Conservation (phyloP, 208 protist genomes). For the Leishmania mexicana region DNA sequence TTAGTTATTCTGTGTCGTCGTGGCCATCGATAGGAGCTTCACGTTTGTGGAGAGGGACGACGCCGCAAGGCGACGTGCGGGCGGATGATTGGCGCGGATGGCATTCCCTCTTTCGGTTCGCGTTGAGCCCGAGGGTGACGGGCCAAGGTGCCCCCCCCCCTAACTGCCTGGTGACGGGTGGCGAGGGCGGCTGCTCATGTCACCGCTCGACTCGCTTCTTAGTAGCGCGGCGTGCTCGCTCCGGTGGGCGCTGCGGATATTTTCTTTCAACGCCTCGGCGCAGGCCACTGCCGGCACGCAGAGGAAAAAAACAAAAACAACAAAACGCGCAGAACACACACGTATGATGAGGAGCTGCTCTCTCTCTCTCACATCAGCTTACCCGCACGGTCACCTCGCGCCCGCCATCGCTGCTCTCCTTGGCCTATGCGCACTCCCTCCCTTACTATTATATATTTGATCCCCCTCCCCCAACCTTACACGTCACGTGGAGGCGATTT, state of each 20-base stretch:
- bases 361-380: too few species aligned
- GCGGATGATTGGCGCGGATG: background rate
- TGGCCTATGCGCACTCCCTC: too few species aligned
- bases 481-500: too few species aligned
- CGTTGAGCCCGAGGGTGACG: background rate
- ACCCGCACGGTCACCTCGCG: too few species aligned
- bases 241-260: background rate
- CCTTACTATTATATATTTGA: too few species aligned
- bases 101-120: background rate
- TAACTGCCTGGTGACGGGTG: background rate
- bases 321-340: too few species aligned
- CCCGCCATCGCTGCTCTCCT: too few species aligned
- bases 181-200: background rate
- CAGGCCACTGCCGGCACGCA: background rate
- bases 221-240: background rate
- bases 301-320: too few species aligned
- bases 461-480: too few species aligned
- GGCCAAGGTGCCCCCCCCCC: background rate
- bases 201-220: background rate
- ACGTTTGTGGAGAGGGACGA: background rate
- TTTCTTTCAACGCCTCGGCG: background rate
- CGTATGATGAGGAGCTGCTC: too few species aligned
- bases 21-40: background rate
- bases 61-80: background rate
- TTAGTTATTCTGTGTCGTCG: too few species aligned